Percentiles rank a stretch among this genome's conserved stretches.
Conservation (phyloP, 306 rosid species). For the Rosa chinensis region DNA sequence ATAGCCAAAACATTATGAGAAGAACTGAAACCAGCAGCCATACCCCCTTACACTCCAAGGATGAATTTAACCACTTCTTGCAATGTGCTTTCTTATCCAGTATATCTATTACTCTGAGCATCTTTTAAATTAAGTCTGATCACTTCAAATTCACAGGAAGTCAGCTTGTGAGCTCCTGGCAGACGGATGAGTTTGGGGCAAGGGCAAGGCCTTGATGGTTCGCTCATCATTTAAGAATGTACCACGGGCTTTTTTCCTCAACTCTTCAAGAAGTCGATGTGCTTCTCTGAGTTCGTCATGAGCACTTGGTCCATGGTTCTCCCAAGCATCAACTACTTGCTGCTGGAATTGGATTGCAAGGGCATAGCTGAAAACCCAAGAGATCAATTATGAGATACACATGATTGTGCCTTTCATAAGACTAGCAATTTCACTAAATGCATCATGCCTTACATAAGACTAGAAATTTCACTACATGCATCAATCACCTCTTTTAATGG, state of each 20-base stretch:
- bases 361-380: slow-evolving; percentile 56
- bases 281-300: slow-evolving; percentile 77
- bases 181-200: slow-evolving; percentile 40
- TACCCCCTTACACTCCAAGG: neutral
- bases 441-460: neutral
- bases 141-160: slow-evolving; percentile 21
- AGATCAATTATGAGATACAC: slow-evolving; percentile 9
- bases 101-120: neutral
- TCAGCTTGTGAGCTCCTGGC: slow-evolving; percentile 35
- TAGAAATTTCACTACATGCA: neutral
- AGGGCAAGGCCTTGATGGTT: slow-evolving; percentile 61
- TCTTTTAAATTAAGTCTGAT: neutral
- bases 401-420: neutral
- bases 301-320: slow-evolving; percentile 80
- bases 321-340: slow-evolving; percentile 90
- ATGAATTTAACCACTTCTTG: neutral
- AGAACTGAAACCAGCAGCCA: neutral
- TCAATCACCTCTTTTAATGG: neutral
- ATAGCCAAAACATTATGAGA: neutral
- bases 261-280: slow-evolving; percentile 51
- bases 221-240: slow-evolving; percentile 40
- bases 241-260: slow-evolving; percentile 58
- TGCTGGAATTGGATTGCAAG: slow-evolving; percentile 85
- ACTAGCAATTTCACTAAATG: neutral
- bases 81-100: neutral